Evolutionary conservation across 768 basidiomycete species (phyloP), one percentile per base, ranked within the genome.

Genomic region (Thelephora aurantiotincta): DNA sequence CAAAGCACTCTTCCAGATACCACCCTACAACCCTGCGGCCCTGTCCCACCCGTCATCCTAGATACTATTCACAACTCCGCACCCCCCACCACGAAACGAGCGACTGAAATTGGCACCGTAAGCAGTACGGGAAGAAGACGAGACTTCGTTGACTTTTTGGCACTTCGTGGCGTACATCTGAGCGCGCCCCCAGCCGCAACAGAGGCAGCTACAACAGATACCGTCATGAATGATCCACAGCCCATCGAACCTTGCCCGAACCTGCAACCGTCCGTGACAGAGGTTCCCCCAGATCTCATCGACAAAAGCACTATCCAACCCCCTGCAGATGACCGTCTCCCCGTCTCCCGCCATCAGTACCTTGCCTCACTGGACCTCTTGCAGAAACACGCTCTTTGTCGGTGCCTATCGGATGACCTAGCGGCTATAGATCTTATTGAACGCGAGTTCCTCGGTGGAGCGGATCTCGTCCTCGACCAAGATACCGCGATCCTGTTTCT

Each of bases 401-500:
- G 69, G 3, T 60, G 66, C 11, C 68, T 89, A 20, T 63, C 65
- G 14, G 66, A 69, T 11, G 57, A 54, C 12, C 55, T 63, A 11
- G 76, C 71, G 51, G 61, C 62, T 11, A 64, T 86, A 19, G 68
- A 74, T 23, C 69, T 88, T 11, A 68, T 79, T 2, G 87, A 89
- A 57, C 74, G 86, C 33, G 72, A 74, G 11, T 60, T 63, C 44
- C 69, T 87, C 2, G 68, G 62, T 45, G 79, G 74, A 23, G 72
- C 68, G 9, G 81, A 89, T 57, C 63, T 90, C 26, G 74, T 87
- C 50, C 53, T 86, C 16, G 82, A 86, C 58, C 70, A 74, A 1
- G 69, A 77, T 50, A 70, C 73, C 48, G 74, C 77, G 3, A 60
- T 83, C 19, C 53, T 82, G 23, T 74, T 79, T 52, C 50, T 68